phyloP scores from a whole-genome alignment of 192 early-diverging fungal species.

The Anaeromyces robustus region DNA sequence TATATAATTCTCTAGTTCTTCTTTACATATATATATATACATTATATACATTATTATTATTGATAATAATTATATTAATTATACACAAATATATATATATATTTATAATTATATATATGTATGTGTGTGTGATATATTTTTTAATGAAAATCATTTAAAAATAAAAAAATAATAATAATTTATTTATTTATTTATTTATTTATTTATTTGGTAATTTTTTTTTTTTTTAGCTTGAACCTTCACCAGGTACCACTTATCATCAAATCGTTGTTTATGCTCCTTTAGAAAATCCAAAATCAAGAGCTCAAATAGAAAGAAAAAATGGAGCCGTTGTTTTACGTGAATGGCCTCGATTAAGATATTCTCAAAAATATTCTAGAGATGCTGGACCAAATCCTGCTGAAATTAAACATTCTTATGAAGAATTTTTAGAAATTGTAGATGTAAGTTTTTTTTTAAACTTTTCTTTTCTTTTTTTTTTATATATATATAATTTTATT shows the following conservation, averaged over 20 bases:
- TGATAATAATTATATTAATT: too few relatives aligned
- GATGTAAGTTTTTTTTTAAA: background rate
- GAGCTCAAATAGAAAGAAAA: background rate
- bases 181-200: too few relatives aligned
- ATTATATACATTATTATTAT: too few relatives aligned
- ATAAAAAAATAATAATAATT: too few relatives aligned
- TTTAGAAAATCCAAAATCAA: background rate
- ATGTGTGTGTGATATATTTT: too few relatives aligned
- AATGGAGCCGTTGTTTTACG: background rate
- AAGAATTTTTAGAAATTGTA: background rate
- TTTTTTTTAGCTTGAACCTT: background rate
- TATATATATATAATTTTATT: too few relatives aligned
- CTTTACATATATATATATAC: too few relatives aligned
- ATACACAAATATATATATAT: too few relatives aligned
- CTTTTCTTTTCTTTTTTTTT: background rate
- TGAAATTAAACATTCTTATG: background rate
- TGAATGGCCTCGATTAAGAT: background rate
- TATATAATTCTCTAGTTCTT: too few relatives aligned
- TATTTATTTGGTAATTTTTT: too few relatives aligned
- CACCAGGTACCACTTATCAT: background rate
- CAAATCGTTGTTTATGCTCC: background rate
- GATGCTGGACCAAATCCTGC: background rate
- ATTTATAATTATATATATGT: too few relatives aligned
- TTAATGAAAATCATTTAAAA: too few relatives aligned
- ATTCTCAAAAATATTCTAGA: background rate